phyloP scores from a whole-genome alignment of 306 rosid genomes.

The Trifolium dubium region DNA sequence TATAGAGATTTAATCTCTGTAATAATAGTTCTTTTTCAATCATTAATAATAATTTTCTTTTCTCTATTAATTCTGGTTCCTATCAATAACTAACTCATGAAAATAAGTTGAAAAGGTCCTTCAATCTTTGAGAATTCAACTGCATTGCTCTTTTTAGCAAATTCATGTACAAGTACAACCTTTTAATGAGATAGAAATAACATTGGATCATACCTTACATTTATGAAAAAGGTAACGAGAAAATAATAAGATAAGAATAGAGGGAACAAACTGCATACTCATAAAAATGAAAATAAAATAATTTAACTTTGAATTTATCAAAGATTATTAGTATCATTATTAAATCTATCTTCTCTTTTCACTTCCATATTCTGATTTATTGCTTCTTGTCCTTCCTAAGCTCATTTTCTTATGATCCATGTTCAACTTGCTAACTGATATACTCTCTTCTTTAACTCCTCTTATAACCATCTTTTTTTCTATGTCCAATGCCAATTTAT shows the following conservation, averaged over 20 bases:
- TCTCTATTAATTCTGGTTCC: too few species aligned
- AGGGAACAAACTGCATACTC: constrained; percentile 39
- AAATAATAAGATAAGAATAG: constrained; percentile 46
- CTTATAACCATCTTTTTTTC: constrained; percentile 55
- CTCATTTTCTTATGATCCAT: constrained; percentile 57
- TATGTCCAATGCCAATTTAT: constrained; percentile 51
- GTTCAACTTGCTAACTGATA: constrained; percentile 52
- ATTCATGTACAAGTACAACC: constrained; percentile 21
- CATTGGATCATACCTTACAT: constrained; percentile 45
- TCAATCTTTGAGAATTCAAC: constrained; percentile 9
- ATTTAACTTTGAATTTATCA: constrained; percentile 38
- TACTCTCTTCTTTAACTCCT: constrained; percentile 51
- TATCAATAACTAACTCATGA: too few species aligned
- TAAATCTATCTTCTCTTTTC: constrained; percentile 64
- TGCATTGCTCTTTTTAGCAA: constrained; percentile 33
- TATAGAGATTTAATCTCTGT: too few species aligned
- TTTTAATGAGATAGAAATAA: constrained; percentile 31
- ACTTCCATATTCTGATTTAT: constrained; percentile 64
- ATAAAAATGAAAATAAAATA: constrained; percentile 19
- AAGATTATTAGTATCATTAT: constrained; percentile 1
- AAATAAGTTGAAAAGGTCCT: not conserved
- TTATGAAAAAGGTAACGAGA: constrained; percentile 38
- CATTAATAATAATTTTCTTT: too few species aligned
- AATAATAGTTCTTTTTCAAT: too few species aligned
- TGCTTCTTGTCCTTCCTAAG: constrained; percentile 58